Base-by-base conservation (phyloP, 2,329 filamentous ascomycete species). In the Geoglossum cookeanum region DNA sequence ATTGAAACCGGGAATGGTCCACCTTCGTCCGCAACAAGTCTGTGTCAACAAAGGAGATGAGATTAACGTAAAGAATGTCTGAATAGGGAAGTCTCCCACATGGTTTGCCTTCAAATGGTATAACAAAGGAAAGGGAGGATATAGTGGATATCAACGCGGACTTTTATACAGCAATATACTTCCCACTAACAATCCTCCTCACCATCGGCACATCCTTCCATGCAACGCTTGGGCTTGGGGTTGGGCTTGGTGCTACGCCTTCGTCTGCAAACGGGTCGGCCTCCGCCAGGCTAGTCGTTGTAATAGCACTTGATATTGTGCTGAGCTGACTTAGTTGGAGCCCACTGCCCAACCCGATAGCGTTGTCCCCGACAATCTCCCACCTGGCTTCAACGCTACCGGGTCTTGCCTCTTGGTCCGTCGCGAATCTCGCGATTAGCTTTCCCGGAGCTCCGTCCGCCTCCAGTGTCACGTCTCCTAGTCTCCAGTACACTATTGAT, bases 341-440 rank as follows among this genome's bases (percentile, higher is more conserved):
- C 8, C 81, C 81, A 61, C 80, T 84, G 0, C 78, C 78, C 0
- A 78, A 63, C 3, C 64, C 69, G 6, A 66, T 61, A 15, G 71
- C 70, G 35, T 77, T 70, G 44, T 77, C 73, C 1, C 73, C 76
- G 51, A 65, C 67, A 27, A 84, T 72, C 67, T 95, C 89, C 81
- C 90, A 96, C 58, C 83, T 76, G 0, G 87, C 87, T 68, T 98
- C 91, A 7, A 94, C 78, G 57, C 80, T 81, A 0, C 89, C 88
- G 4, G 85, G 79, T 61, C 80, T 81, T 0, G 86, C 80, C 55
- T 80, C 75, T 29, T 79, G 80, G 37, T 90, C 84, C 0, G 86
- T 87, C 29, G 83, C 73, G 63, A 98, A 85, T 2, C 89, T 80
- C 59, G 88, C 92, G 5, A 95, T 82, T 58, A 96, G 80, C 70